A percentile compares a stretch with the other conserved stretches of the same genome.
Evolutionary conservation across 2,329 filamentous ascomycete genomes (phyloP).

Genomic region (Verticillium tricorpus): DNA sequence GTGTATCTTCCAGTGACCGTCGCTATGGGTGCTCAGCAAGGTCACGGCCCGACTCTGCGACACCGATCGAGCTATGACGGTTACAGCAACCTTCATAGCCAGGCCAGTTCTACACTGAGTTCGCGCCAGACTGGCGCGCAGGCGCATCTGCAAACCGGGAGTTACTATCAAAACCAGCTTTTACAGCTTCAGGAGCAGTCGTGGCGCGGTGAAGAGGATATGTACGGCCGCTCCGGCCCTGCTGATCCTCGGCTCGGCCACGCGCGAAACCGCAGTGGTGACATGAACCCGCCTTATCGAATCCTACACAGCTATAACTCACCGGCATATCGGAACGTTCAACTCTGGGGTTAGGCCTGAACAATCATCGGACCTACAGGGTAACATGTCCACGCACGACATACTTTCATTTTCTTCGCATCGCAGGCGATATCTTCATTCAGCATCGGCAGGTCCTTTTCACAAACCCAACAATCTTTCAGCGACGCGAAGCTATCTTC

Average conservation of each 20-base stretch:
- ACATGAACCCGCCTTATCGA: constrained; percentile 37
- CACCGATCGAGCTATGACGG: constrained; percentile 29
- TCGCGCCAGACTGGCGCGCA: constrained; percentile 14
- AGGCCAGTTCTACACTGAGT: constrained; percentile 11
- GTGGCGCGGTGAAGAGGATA: neutral
- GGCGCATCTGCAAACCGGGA: constrained; percentile 4
- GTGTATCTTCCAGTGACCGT: constrained; percentile 4
- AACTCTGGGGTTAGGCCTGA: constrained; percentile 49
- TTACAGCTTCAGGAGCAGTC: constrained; percentile 16
- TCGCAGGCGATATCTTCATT: constrained; percentile 7
- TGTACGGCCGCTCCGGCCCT: neutral
- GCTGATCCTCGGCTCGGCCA: neutral
- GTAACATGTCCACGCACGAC: neutral
- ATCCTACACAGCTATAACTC: constrained; percentile 56
- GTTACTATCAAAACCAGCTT: constrained; percentile 12
- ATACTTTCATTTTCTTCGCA: constrained; percentile 7
- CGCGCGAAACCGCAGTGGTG: constrained; percentile 2
- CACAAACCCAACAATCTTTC: neutral
- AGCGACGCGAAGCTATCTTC: neutral
- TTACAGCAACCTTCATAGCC: constrained; percentile 10
- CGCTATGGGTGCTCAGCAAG: constrained; percentile 2
- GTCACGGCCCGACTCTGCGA: constrained; percentile 16
- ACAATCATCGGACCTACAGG: neutral
- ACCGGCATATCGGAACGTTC: constrained; percentile 48
- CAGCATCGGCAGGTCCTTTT: neutral